Conservation (phyloP, 2,329 filamentous ascomycete genomes). For the Neopestalotiopsis sp. region DNA sequence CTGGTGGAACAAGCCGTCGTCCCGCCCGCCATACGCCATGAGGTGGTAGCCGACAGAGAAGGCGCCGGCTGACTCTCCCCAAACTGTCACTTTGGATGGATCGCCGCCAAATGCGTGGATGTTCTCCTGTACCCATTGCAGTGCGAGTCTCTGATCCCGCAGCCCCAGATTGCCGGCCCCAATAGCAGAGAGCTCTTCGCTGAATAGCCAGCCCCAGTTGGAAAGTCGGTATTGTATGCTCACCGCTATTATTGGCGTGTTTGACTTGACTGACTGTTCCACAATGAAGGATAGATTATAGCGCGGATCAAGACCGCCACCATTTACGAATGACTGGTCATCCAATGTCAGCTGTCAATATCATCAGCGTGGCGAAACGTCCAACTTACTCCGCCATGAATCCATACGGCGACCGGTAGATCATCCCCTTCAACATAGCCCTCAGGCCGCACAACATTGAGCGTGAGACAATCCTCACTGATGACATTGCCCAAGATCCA, state of each 20-base stretch:
- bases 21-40: constrained; percentile 55
- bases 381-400: constrained; percentile 55
- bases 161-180: constrained; percentile 57
- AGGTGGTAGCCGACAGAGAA: constrained; percentile 55
- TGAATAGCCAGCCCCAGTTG: constrained; percentile 58
- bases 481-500: constrained; percentile 14
- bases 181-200: constrained; percentile 44
- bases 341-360: constrained; percentile 37
- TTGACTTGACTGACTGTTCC: constrained; percentile 46
- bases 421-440: constrained; percentile 42
- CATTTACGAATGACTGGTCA: constrained; percentile 35
- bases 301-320: constrained; percentile 51
- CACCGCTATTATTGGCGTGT: constrained; percentile 55
- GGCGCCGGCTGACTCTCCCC: constrained; percentile 59
- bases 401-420: constrained; percentile 63
- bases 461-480: constrained; percentile 63
- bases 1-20: constrained; percentile 59
- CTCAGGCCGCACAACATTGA: constrained; percentile 63
- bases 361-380: constrained; percentile 24
- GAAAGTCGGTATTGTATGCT: constrained; percentile 53
- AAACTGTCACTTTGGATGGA: constrained; percentile 52
- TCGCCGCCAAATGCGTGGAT: constrained; percentile 56
- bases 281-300: constrained; percentile 56
- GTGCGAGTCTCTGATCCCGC: constrained; percentile 52
- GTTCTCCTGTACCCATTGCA: constrained; percentile 55